phyloP scores from a whole-genome alignment of 768 basidiomycete genomes.

The Lactarius sp. region DNA sequence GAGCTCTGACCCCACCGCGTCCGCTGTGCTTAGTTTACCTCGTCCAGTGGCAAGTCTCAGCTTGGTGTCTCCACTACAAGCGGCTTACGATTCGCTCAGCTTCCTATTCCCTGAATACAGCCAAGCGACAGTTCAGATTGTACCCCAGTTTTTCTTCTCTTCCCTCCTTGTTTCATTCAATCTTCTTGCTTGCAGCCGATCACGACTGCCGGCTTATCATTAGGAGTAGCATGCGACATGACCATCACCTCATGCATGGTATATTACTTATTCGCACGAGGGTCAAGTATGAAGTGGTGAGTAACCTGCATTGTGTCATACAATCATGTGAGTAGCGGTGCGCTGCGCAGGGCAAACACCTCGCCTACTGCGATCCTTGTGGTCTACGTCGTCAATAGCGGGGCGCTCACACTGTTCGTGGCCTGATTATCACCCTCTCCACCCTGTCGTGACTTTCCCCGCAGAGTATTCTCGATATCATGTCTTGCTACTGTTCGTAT shows the following conservation, averaged over 20 bases:
- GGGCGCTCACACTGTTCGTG: constrained; percentile 4
- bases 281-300: not conserved
- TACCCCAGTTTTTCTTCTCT: not conserved
- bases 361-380: not conserved
- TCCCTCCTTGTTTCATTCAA: not conserved
- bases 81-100: not conserved
- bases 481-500: not conserved
- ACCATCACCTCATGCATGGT: constrained; percentile 7
- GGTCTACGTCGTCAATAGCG: constrained; percentile 6
- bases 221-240: constrained; percentile 1
- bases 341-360: not conserved
- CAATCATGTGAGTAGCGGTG: not conserved
- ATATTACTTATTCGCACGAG: not conserved
- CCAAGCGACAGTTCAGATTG: not conserved
- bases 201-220: not conserved
- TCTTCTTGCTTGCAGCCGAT: not conserved
- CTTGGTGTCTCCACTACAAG: no score
- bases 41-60: not conserved
- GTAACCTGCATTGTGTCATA: not conserved
- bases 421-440: not conserved
- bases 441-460: not conserved
- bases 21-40: not conserved
- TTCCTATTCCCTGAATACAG: not conserved
- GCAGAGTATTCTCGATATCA: constrained; percentile 2
- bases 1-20: not conserved